Percentiles rank a stretch among this genome's conserved stretches.
Evolutionary conservation across 1,284 basidiomycete genomes (phyloP).

Genomic region (Irpex lacteus): DNA sequence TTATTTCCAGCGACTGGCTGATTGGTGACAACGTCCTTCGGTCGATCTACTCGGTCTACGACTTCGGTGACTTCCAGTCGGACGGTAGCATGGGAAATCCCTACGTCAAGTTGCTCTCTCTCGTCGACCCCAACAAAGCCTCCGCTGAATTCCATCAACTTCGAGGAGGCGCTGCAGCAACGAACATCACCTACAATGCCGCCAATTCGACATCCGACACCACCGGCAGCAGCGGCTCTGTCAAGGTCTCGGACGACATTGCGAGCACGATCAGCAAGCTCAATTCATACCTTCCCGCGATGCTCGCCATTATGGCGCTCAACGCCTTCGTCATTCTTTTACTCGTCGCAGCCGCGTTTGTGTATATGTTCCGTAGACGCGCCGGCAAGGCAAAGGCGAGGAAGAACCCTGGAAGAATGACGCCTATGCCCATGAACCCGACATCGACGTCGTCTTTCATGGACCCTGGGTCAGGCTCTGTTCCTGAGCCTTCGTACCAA

Average conservation of each 20-base stretch:
- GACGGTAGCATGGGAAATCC: constrained; percentile 65
- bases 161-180: constrained; percentile 59
- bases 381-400: constrained; percentile 31
- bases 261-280: constrained; percentile 57
- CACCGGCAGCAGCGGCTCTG: constrained; percentile 33
- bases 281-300: constrained; percentile 59
- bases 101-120: constrained; percentile 68
- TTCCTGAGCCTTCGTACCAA: constrained; percentile 47
- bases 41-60: constrained; percentile 81
- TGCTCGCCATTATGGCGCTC: constrained; percentile 69
- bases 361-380: constrained; percentile 44
- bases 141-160: constrained; percentile 64
- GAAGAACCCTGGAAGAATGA: constrained; percentile 47
- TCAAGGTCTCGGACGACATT: constrained; percentile 52
- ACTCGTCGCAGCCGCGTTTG: constrained; percentile 49
- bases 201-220: constrained; percentile 33
- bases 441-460: constrained; percentile 23
- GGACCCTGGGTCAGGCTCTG: constrained; percentile 14
- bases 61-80: constrained; percentile 77
- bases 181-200: constrained; percentile 67
- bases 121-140: constrained; percentile 65
- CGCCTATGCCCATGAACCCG: constrained; percentile 46
- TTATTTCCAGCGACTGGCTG: constrained; percentile 62
- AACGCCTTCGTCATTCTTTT: constrained; percentile 65
- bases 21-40: constrained; percentile 82